phyloP scores from a whole-genome alignment of 768 basidiomycete genomes.

The Leccinum subtestaceum region DNA sequence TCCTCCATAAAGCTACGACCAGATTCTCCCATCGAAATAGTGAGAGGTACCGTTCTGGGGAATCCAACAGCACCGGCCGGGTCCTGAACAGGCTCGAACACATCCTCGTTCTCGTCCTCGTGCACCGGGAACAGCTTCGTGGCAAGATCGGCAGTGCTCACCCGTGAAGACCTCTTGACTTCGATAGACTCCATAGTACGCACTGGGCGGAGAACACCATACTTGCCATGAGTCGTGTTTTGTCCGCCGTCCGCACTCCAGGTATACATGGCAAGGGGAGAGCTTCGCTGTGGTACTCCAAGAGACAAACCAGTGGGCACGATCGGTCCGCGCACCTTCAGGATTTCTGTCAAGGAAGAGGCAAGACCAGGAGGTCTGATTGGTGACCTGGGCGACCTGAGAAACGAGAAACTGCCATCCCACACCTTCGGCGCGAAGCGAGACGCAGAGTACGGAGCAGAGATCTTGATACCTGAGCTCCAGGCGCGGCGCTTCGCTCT shows the following conservation, averaged over 20 bases:
- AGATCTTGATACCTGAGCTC: constrained; percentile 50
- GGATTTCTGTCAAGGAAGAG: not conserved
- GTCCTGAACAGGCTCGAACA: constrained; percentile 18
- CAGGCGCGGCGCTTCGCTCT: constrained; percentile 64
- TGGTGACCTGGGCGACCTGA: not conserved
- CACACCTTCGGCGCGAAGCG: constrained; percentile 13
- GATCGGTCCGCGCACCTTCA: constrained; percentile 17
- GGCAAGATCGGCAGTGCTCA: constrained; percentile 16
- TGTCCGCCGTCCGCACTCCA: constrained; percentile 42
- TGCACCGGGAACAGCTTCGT: constrained; percentile 30
- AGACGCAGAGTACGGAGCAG: constrained; percentile 23
- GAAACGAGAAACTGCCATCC: constrained; percentile 9
- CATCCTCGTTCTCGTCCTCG: constrained; percentile 36
- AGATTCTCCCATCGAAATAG: constrained; percentile 1
- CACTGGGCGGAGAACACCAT: constrained; percentile 17
- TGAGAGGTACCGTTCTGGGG: constrained; percentile 11
- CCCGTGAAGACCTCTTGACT: constrained; percentile 17
- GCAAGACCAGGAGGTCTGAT: constrained; percentile 23
- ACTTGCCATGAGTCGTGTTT: constrained; percentile 14
- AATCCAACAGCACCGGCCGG: constrained; percentile 20
- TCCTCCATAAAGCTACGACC: not conserved
- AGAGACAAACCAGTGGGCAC: constrained; percentile 43
- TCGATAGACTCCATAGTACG: constrained; percentile 13
- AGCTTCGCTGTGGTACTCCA: constrained; percentile 48
- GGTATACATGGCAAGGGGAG: constrained; percentile 43